These are phyloP conservation scores for Rhodotorula paludigena DNA, from an alignment of 768 basidiomycete species.

Conservation along the genomic window DNA sequence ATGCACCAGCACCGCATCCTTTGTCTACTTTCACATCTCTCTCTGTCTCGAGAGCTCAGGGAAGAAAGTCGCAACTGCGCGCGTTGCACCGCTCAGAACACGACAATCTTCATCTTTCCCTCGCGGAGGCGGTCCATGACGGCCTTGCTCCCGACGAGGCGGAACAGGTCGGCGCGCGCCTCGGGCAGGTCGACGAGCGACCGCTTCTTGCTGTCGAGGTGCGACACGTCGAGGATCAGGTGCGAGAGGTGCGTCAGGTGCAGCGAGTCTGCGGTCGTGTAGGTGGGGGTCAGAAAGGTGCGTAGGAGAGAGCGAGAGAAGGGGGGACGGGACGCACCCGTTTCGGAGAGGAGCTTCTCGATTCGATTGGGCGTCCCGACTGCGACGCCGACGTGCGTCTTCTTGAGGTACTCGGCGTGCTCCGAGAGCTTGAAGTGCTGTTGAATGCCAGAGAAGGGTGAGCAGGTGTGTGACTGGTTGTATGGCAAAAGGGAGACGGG, in stretches of 20 bases:
- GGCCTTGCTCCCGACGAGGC: constrained; percentile 57
- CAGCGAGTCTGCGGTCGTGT: constrained; percentile 57
- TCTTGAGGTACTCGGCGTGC: constrained; percentile 73
- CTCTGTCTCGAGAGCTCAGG: background rate
- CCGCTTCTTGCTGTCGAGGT: constrained; percentile 69
- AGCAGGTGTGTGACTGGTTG: background rate
- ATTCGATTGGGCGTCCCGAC: constrained; percentile 88
- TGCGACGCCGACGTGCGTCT: constrained; percentile 80
- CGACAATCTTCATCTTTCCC: constrained; percentile 72
- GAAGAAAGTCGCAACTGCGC: too few species aligned
- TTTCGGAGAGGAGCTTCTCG: constrained; percentile 62
- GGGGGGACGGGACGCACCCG: constrained; percentile 42
- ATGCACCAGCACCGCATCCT: background rate
- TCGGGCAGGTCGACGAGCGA: constrained; percentile 75
- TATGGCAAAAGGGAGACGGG: background rate
- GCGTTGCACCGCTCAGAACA: constrained; percentile 54
- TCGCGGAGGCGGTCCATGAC: constrained; percentile 48
- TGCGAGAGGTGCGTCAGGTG: constrained; percentile 70
- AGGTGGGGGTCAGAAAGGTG: background rate
- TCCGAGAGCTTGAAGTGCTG: constrained; percentile 79
- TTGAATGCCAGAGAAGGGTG: background rate
- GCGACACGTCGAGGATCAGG: constrained; percentile 72
- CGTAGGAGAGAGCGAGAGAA: background rate
- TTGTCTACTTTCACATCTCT: too few species aligned
- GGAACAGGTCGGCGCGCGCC: constrained; percentile 71